These are phyloP conservation scores for Elsinoe australis DNA, from an alignment of 2,329 filamentous ascomycete species.

Conservation along the genomic window DNA sequence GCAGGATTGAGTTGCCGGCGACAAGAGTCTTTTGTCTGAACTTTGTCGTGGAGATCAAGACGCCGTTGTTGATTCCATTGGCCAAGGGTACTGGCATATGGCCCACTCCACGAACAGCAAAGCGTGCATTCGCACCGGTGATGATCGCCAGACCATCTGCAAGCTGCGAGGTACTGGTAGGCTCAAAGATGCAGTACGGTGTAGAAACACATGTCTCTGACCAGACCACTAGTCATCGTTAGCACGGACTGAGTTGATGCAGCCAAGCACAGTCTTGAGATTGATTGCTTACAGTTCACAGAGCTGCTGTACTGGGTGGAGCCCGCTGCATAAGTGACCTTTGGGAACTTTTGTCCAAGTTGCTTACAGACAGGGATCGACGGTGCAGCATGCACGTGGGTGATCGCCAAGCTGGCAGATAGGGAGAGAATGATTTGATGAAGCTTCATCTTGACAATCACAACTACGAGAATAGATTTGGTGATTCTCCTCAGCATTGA, in stretches of 20 bases:
- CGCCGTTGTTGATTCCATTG: background rate
- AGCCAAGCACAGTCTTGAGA: background rate
- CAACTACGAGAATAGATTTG: no score
- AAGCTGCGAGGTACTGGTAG: background rate
- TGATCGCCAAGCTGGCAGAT: background rate
- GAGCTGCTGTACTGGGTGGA: background rate
- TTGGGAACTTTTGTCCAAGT: background rate
- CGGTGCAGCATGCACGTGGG: background rate
- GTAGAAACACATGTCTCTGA: background rate
- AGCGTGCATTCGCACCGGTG: background rate
- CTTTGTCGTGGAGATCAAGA: background rate
- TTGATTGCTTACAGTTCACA: background rate
- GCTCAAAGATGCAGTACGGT: conserved; percentile 2
- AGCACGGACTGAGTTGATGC: background rate
- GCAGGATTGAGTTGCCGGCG: no score
- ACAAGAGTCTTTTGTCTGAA: conserved; percentile 2
- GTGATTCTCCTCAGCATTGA: no score
- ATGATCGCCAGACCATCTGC: background rate
- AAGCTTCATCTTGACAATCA: background rate
- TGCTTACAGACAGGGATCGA: background rate
- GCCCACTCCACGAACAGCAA: conserved; percentile 1
- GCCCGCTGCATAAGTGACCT: background rate
- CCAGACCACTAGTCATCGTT: background rate
- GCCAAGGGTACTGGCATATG: conserved; percentile 7
- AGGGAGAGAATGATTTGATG: background rate